Evolutionary conservation across 139 green algal species (phyloP).

Genomic region (Raphidocelis subcapitata): DNA sequence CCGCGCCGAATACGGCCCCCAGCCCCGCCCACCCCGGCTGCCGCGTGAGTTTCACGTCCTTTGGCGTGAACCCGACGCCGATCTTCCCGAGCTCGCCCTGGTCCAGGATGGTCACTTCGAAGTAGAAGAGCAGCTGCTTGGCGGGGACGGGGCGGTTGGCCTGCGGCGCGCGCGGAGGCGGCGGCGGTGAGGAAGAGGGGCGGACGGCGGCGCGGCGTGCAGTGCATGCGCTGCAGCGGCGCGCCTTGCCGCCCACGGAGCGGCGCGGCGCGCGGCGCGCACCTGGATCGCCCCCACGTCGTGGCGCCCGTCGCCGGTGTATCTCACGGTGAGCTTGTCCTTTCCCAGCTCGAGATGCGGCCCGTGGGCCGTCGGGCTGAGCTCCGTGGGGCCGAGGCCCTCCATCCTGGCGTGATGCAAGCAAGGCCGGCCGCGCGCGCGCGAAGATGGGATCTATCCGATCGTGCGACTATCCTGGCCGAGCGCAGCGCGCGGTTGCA

Average conservation of each 20-base stretch:
- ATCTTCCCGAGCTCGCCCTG: slow-evolving; percentile 60
- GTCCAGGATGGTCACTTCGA: slow-evolving; percentile 73
- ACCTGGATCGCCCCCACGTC: slow-evolving; percentile 65
- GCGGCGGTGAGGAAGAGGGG: not conserved
- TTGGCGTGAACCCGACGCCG: slow-evolving; percentile 75
- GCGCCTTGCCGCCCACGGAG: not conserved
- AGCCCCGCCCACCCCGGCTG: slow-evolving; percentile 80
- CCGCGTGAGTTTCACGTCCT: slow-evolving; percentile 64
- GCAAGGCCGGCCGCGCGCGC: too few species aligned
- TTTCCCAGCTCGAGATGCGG: slow-evolving; percentile 65
- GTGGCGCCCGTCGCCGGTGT: slow-evolving; percentile 63
- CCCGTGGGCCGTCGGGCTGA: slow-evolving; percentile 1
- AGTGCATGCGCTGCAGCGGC: not conserved
- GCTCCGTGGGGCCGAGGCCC: too few species aligned
- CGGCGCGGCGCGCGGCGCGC: not conserved
- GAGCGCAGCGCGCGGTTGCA: too few species aligned
- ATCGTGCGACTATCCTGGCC: too few species aligned
- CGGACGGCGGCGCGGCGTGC: not conserved
- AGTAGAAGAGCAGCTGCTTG: slow-evolving; percentile 77
- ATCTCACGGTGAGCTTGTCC: slow-evolving; percentile 73
- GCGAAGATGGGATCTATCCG: too few species aligned
- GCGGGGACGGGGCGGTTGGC: slow-evolving; percentile 67
- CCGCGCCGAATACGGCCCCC: too few species aligned
- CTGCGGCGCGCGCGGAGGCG: slow-evolving; percentile 33
- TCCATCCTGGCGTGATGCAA: too few species aligned